phyloP scores from a whole-genome alignment of 2,329 filamentous ascomycete genomes.

The Colletotrichum tropicale region DNA sequence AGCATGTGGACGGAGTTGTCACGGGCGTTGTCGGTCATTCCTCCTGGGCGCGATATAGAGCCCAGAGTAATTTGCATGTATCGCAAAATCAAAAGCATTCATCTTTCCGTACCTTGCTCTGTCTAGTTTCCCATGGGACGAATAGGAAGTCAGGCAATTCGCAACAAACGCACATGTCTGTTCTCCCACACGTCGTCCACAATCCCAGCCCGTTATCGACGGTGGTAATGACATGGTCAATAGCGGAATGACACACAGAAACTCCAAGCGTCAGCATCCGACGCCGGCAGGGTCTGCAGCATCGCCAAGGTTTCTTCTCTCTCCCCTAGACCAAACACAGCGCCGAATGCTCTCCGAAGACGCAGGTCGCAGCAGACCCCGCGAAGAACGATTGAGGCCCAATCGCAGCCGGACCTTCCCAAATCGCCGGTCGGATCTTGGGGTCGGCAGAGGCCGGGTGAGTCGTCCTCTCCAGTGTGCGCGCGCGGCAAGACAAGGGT shows the following conservation, averaged over 20 bases:
- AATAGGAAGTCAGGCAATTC: background rate
- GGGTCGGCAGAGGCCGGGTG: background rate
- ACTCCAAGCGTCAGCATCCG: background rate
- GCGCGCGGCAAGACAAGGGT: background rate
- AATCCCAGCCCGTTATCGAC: background rate
- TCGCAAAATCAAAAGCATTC: constrained; percentile 8
- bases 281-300: constrained; percentile 2
- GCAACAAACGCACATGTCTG: background rate
- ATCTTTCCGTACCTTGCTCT: background rate
- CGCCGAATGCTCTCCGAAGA: constrained; percentile 1
- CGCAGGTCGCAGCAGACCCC: background rate
- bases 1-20: constrained; percentile 2
- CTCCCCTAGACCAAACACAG: background rate
- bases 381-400: background rate
- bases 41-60: background rate
- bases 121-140: background rate
- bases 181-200: background rate
- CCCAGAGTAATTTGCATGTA: background rate
- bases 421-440: background rate
- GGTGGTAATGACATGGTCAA: background rate
- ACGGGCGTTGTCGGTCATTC: background rate
- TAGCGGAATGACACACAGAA: background rate
- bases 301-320: background rate
- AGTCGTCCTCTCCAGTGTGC: background rate
- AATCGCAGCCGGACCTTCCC: background rate